A percentile compares a stretch with the other conserved stretches of the same genome.
phyloP scores from a whole-genome alignment of 2,329 filamentous ascomycete species.

The Calonectria pteridis region DNA sequence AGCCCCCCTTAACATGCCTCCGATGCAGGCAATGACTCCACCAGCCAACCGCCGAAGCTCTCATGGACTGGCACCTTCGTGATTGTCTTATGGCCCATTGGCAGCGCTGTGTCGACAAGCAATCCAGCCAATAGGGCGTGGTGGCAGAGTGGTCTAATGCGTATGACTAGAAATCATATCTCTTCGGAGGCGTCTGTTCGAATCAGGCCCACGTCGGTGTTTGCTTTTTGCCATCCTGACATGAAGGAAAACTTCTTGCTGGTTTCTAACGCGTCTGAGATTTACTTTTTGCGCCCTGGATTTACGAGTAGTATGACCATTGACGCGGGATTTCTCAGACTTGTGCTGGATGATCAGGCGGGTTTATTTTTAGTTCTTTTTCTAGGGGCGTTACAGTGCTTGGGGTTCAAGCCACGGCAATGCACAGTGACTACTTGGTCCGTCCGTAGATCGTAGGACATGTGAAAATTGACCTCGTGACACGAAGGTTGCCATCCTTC shows the following conservation, averaged over 20 bases:
- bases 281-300: not conserved
- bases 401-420: not conserved
- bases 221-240: conserved; percentile 18
- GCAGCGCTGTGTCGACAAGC: rapidly evolving
- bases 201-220: conserved; percentile 49
- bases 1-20: not conserved
- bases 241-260: not conserved
- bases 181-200: conserved; percentile 50
- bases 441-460: not conserved
- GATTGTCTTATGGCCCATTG: not conserved
- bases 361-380: not conserved
- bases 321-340: not conserved
- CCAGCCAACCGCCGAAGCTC: not conserved
- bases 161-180: conserved; percentile 51
- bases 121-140: conserved; percentile 34
- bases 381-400: not conserved
- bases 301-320: not conserved
- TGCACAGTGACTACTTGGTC: not conserved
- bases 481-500: not conserved
- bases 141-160: conserved; percentile 51
- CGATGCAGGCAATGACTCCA: not conserved
- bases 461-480: not conserved
- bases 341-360: not conserved
- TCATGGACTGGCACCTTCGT: not conserved
- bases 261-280: not conserved